Evolutionary conservation across 148 eudicot species (phyloP), one percentile per base, ranked within the genome.

Genomic region (Agrostemma githago): DNA sequence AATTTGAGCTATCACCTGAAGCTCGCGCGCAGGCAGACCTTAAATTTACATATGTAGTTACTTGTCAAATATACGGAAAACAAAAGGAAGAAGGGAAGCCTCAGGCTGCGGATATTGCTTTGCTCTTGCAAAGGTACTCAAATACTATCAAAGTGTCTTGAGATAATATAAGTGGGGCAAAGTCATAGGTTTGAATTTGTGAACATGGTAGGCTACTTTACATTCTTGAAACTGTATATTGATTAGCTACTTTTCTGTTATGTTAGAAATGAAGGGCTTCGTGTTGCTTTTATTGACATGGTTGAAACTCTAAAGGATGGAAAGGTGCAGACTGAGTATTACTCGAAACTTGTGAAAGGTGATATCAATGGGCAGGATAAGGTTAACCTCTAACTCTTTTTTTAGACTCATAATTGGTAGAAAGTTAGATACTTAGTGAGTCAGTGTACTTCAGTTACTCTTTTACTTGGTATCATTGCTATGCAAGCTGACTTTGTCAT

Each of bases 21-120:
- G 90, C 97, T 75, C 90, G 99, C 76, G 99, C 96, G 68, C 96
- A 90, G 78, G 94, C 97, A 53, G 99, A 96, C 86, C 80, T 96
- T 59, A 96, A 96, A 78, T 96, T 96, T 76, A 92, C 99, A 42
- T 96, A 96, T 80, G 97, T 96, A 40, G 96, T 95, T 64, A 92
- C 99, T 16, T 96, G 99, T 74, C 99, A 96, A 77, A 96, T 96
- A 82, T 92, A 95, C 81, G 99, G 99, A 71, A 90, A 88, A 75
- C 99, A 96, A 83, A 96, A 92, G 81, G 99, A 96, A 88, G 96
- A 90, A 58, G 90, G 86, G 59, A 92, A 90, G 77, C 94, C 96
- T 63, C 85, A 96, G 82, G 99, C 97, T 78, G 92, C 94, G 51
- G 99, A 96, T 86, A 92, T 96, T 80, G 97, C 97, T 63, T 74